Evolutionary conservation across 1,139 yeast genomes (phyloP).

Genomic region (Blastobotrys raffinosifermentans): DNA sequence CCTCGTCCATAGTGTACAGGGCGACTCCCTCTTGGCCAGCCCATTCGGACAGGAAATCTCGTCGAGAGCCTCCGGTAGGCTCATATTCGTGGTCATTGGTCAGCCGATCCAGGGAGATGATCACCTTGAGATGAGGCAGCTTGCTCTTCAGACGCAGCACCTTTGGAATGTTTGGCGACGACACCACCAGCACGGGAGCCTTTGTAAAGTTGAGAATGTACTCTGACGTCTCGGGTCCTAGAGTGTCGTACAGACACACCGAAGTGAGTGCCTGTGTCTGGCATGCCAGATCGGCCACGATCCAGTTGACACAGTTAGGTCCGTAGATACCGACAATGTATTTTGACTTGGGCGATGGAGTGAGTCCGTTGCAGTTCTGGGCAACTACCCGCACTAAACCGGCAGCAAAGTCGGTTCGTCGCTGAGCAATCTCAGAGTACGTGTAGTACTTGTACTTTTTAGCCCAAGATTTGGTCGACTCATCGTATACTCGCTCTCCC

Average conservation of each 20-base stretch:
- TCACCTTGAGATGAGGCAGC: slow-evolving; percentile 37
- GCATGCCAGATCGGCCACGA: slow-evolving; percentile 54
- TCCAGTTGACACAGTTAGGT: slow-evolving; percentile 56
- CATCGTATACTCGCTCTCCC: slow-evolving; percentile 45
- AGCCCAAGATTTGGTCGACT: slow-evolving; percentile 41
- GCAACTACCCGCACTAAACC: slow-evolving; percentile 49
- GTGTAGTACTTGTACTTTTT: slow-evolving; percentile 44
- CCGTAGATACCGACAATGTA: slow-evolving; percentile 53
- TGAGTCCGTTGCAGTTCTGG: slow-evolving; percentile 15
- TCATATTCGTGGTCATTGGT: slow-evolving; percentile 30
- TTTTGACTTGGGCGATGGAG: slow-evolving; percentile 29
- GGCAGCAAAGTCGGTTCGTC: slow-evolving; percentile 52
- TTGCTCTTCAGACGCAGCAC: slow-evolving; percentile 38
- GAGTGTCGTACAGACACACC: slow-evolving; percentile 61
- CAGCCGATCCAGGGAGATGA: slow-evolving; percentile 48
- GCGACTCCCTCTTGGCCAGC: slow-evolving; percentile 34
- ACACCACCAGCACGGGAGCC: slow-evolving; percentile 49
- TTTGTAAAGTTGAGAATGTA: slow-evolving; percentile 54
- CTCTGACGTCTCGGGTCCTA: slow-evolving; percentile 54
- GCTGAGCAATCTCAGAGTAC: slow-evolving; percentile 38
- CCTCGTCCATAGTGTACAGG: slow-evolving; percentile 46
- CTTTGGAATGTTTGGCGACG: slow-evolving; percentile 43
- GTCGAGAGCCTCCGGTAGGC: slow-evolving; percentile 48
- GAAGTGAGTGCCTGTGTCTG: slow-evolving; percentile 45
- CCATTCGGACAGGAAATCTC: slow-evolving; percentile 29